These are phyloP conservation scores for Stachybotrys echinatus DNA, from an alignment of 2,329 filamentous ascomycete genomes.

Conservation along the genomic window DNA sequence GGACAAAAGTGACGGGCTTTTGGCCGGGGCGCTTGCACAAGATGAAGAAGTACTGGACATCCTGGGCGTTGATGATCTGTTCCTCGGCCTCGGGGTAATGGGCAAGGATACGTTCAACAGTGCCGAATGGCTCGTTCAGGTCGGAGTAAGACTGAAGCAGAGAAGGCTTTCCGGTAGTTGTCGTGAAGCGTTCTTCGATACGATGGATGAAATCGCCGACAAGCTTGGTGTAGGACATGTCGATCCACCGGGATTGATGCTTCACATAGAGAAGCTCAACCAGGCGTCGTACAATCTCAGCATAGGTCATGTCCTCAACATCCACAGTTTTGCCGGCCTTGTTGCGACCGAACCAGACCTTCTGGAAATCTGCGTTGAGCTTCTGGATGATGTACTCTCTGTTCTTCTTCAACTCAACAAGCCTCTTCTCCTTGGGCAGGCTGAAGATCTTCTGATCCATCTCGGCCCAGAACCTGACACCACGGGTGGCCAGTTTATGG, in stretches of 20 bases:
- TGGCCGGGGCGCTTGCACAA: constrained; percentile 88
- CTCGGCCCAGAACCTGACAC: constrained; percentile 95
- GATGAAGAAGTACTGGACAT: constrained; percentile 93
- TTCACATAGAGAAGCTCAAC: constrained; percentile 88
- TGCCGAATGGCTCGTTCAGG: constrained; percentile 73
- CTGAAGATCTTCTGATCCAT: constrained; percentile 99
- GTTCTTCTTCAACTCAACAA: constrained; percentile 82
- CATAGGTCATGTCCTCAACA: constrained; percentile 93
- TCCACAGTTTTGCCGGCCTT: constrained; percentile 75
- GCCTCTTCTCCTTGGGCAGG: constrained; percentile 88
- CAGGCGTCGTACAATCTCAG: constrained; percentile 79
- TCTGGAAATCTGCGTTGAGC: constrained; percentile 93
- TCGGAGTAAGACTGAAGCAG: constrained; percentile 87
- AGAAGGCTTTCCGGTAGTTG: constrained; percentile 65
- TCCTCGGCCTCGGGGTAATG: constrained; percentile 81
- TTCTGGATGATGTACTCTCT: constrained; percentile 91
- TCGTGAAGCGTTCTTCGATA: constrained; percentile 91
- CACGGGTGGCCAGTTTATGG: constrained; percentile 94
- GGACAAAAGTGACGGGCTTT: constrained; percentile 96
- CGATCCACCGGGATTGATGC: constrained; percentile 88
- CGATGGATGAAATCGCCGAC: constrained; percentile 96
- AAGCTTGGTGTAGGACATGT: constrained; percentile 73
- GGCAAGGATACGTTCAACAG: constrained; percentile 72
- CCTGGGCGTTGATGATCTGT: constrained; percentile 96
- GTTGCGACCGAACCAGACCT: constrained; percentile 93